Evolutionary conservation across 1,284 basidiomycete species (phyloP).

Genomic region (Malassezia cuniculi): DNA sequence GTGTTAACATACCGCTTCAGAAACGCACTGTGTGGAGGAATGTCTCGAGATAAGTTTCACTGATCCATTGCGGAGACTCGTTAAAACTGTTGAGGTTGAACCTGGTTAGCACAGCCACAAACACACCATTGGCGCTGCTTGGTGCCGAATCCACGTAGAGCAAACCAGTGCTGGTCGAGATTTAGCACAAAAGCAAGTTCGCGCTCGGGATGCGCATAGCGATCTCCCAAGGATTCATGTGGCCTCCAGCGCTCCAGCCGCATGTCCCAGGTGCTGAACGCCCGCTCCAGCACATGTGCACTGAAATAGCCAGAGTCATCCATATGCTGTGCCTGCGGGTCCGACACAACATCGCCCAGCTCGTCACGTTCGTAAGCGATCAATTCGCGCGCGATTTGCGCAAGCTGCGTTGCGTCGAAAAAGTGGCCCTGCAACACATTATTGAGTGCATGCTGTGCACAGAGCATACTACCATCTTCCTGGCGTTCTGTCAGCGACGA

Average conservation of each 20-base stretch:
- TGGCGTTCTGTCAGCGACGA: constrained; percentile 20
- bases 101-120: constrained; percentile 2
- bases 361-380: constrained; percentile 22
- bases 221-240: neutral
- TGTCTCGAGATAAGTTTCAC: constrained; percentile 32
- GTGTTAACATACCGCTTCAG: neutral
- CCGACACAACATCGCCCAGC: constrained; percentile 22
- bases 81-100: constrained; percentile 43
- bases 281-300: constrained; percentile 31
- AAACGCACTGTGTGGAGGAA: constrained; percentile 25
- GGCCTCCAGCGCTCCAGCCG: constrained; percentile 13
- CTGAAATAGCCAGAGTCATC: constrained; percentile 43
- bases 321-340: constrained; percentile 26
- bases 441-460: constrained; percentile 42
- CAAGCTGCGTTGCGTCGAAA: constrained; percentile 38
- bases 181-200: constrained; percentile 41
- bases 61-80: constrained; percentile 29
- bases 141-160: constrained; percentile 31
- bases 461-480: constrained; percentile 40
- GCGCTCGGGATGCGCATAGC: constrained; percentile 20
- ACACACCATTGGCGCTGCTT: constrained; percentile 5
- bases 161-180: constrained; percentile 40
- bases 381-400: constrained; percentile 27
- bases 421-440: constrained; percentile 34
- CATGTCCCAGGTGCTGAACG: constrained; percentile 23